Evolutionary conservation across 73 alveolate genomes (phyloP).

Genomic region (Effrenium voratum): DNA sequence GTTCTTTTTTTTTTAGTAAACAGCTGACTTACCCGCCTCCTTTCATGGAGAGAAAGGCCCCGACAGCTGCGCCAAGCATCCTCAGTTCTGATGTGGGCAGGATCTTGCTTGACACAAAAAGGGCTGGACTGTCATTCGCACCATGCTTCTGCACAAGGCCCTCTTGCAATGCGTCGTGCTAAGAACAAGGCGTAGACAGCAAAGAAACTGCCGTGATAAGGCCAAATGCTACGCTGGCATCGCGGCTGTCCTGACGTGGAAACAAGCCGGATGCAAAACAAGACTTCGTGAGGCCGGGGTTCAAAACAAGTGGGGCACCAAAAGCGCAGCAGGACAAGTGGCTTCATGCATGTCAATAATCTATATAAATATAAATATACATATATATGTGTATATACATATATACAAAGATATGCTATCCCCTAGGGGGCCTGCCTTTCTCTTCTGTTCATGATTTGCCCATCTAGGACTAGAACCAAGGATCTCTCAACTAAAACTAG

Average conservation of each 20-base stretch:
- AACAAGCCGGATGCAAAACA: no score
- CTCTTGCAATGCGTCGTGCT: background rate
- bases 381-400: no score
- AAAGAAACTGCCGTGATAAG: slow-evolving; percentile 40
- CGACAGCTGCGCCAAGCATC: slow-evolving; percentile 71
- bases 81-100: slow-evolving; percentile 7
- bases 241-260: slow-evolving; percentile 56
- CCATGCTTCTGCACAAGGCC: background rate
- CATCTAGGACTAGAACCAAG: no score
- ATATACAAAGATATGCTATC: no score
- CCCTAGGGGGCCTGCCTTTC: no score
- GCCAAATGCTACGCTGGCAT: slow-evolving; percentile 85
- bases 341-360: no score
- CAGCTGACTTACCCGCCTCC: slow-evolving; percentile 45
- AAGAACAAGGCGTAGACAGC: slow-evolving; percentile 27
- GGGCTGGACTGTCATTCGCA: background rate
- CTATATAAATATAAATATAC: no score
- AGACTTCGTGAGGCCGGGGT: no score
- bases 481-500: no score
- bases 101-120: background rate
- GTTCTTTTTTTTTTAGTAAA: background rate
- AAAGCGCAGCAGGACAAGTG: no score
- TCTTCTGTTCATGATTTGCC: no score
- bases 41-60: slow-evolving; percentile 38
- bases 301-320: no score